Evolutionary conservation across 169 alveolate species (phyloP).

Genomic region (Plasmodium inui): DNA sequence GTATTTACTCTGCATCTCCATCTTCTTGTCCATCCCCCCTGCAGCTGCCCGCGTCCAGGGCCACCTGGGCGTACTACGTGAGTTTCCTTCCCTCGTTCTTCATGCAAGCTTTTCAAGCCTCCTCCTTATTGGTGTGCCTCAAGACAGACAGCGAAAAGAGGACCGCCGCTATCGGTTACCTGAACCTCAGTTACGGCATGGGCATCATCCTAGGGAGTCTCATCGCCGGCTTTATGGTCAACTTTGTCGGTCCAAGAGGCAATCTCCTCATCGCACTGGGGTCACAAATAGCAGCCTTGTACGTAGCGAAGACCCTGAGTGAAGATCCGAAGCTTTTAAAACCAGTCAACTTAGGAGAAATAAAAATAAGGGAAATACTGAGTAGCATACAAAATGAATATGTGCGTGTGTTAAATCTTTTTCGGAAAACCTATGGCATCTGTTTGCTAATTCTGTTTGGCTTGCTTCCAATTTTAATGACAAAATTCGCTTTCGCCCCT

Average conservation of each 20-base stretch:
- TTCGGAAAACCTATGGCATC: constrained; percentile 52
- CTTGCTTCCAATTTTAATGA: constrained; percentile 56
- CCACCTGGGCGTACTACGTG: constrained; percentile 50
- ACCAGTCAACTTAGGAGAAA: not conserved
- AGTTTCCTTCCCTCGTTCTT: constrained; percentile 51
- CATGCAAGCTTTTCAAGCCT: constrained; percentile 73
- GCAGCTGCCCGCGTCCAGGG: constrained; percentile 21
- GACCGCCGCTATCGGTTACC: constrained; percentile 52
- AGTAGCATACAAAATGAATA: constrained; percentile 32
- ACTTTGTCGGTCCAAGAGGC: constrained; percentile 49
- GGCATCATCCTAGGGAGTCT: constrained; percentile 58
- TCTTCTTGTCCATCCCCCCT: not conserved
- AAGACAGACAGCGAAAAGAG: constrained; percentile 51
- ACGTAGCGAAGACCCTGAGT: constrained; percentile 23
- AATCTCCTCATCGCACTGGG: constrained; percentile 38
- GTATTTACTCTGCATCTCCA: not conserved
- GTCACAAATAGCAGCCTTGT: constrained; percentile 43
- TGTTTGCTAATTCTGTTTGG: constrained; percentile 67
- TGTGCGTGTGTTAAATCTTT: constrained; percentile 24
- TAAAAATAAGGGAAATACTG: constrained; percentile 22
- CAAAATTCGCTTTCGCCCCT: constrained; percentile 67
- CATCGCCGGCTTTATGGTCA: constrained; percentile 41
- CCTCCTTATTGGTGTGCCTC: constrained; percentile 44
- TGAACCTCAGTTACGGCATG: constrained; percentile 49
- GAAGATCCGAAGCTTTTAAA: constrained; percentile 49